Percentiles rank a stretch among this genome's conserved stretches.
These are phyloP conservation scores for Pleurotus platypus DNA, from an alignment of 768 basidiomycete genomes.

Conservation along the genomic window DNA sequence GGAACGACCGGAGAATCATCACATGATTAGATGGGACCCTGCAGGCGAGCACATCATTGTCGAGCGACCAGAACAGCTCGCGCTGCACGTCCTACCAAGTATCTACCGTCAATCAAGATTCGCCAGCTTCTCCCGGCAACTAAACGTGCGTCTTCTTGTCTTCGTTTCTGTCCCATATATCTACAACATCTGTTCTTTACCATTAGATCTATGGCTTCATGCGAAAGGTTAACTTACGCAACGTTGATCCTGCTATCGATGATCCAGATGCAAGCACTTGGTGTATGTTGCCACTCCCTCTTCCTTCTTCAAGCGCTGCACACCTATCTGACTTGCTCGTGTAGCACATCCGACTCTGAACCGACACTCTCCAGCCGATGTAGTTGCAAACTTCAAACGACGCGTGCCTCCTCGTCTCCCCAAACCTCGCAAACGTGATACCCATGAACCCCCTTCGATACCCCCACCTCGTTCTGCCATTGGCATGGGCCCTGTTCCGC, in stretches of 20 bases:
- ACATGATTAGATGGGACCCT: conserved; percentile 96
- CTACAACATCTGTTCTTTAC: conserved; percentile 20
- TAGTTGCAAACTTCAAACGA: conserved; percentile 92
- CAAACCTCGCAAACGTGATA: conserved; percentile 79
- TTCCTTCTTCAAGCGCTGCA: conserved; percentile 10
- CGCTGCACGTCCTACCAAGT: conserved; percentile 88
- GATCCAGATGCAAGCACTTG: conserved; percentile 96
- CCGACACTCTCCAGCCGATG: conserved; percentile 84
- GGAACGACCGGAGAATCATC: conserved; percentile 89
- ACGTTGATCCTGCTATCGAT: conserved; percentile 92
- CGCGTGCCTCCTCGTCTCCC: conserved; percentile 91
- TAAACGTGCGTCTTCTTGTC: conserved; percentile 68
- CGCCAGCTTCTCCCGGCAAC: conserved; percentile 95
- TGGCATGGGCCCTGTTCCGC: conserved; percentile 64
- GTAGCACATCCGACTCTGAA: conserved; percentile 89
- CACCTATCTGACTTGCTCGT: too few species aligned
- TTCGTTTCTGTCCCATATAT: conserved; percentile 21
- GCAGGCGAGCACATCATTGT: conserved; percentile 95
- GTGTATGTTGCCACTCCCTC: conserved; percentile 58
- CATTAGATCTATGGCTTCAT: conserved; percentile 95
- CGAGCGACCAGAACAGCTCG: conserved; percentile 89
- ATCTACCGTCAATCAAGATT: conserved; percentile 97
- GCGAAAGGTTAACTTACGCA: conserved; percentile 95
- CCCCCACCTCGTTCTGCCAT: conserved; percentile 77
- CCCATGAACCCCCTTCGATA: conserved; percentile 63